These are phyloP conservation scores for Scytalidium lignicola DNA, from an alignment of 2,329 filamentous ascomycete genomes.

Conservation along the genomic window DNA sequence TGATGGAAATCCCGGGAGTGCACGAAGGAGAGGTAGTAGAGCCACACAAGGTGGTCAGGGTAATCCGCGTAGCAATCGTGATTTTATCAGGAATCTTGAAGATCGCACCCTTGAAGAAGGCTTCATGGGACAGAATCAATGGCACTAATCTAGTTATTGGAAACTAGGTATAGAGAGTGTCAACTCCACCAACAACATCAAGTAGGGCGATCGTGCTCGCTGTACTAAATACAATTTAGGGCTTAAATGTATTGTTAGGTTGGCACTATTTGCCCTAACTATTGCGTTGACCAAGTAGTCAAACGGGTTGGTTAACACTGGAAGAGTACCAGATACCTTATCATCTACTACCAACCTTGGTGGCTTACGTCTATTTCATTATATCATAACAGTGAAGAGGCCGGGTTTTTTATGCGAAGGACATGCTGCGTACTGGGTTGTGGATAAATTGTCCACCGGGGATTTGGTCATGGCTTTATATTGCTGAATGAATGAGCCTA, in stretches of 20 bases:
- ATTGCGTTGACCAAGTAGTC: neutral
- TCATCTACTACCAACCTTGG: neutral
- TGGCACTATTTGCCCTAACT: neutral
- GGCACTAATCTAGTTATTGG: conserved; percentile 56
- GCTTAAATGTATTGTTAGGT: neutral
- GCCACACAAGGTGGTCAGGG: conserved; percentile 53
- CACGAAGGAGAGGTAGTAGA: conserved; percentile 72
- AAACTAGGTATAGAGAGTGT: neutral
- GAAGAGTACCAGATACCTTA: neutral
- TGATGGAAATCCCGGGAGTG: conserved; percentile 51
- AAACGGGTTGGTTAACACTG: neutral
- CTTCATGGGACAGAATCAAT: conserved; percentile 65
- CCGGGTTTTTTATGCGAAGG: neutral
- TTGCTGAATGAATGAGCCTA: neutral
- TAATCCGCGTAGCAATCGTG: conserved; percentile 58
- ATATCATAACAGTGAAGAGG: neutral
- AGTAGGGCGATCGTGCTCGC: neutral
- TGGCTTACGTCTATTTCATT: neutral
- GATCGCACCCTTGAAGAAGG: conserved; percentile 92
- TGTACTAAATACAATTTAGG: neutral
- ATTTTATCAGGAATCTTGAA: conserved; percentile 93
- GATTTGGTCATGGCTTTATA: neutral
- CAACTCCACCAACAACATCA: neutral
- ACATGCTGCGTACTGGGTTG: neutral
- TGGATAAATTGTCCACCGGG: neutral